Percentiles rank a stretch among this genome's conserved stretches.
phyloP scores from a whole-genome alignment of 148 eudicot genomes.

The Diospyros lotus region DNA sequence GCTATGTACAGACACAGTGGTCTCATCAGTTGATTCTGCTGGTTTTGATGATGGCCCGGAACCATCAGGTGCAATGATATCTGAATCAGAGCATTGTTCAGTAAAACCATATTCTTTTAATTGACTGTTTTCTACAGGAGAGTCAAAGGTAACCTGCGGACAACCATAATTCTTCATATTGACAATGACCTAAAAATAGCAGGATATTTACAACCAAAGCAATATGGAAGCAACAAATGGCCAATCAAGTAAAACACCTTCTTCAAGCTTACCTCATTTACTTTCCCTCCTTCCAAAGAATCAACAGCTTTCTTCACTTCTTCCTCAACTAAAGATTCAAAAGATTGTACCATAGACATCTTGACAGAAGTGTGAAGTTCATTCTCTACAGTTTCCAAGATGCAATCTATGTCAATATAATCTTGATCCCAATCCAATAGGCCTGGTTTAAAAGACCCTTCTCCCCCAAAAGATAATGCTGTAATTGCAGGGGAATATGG shows the following conservation, averaged over 20 bases:
- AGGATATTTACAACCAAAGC: not conserved
- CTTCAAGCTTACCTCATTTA: constrained; percentile 43
- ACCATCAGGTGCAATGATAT: constrained; percentile 22
- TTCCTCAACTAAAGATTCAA: constrained; percentile 42
- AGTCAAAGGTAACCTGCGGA: constrained; percentile 41
- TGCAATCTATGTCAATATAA: constrained; percentile 25
- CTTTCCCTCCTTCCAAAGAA: constrained; percentile 20
- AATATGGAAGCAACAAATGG: too few species aligned
- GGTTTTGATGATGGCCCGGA: constrained; percentile 19
- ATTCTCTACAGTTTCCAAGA: constrained; percentile 46
- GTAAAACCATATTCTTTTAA: constrained; percentile 15
- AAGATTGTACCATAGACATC: constrained; percentile 35
- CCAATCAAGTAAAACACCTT: not conserved
- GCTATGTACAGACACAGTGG: constrained; percentile 20
- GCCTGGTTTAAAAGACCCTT: constrained; percentile 11
- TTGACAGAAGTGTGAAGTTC: constrained; percentile 55
- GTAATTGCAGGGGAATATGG: constrained; percentile 22
- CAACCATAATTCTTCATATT: constrained; percentile 1
- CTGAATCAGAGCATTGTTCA: constrained; percentile 14
- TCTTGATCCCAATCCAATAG: constrained; percentile 1
- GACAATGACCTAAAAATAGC: not conserved
- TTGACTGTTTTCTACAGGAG: constrained; percentile 17
- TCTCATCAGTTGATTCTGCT: constrained; percentile 14
- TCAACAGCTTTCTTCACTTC: constrained; percentile 39
- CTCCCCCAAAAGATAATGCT: constrained; percentile 23